Percentiles rank a stretch among this genome's conserved stretches.
Evolutionary conservation across 106 monocot species (phyloP).

Genomic region (Iris macrosiphon): DNA sequence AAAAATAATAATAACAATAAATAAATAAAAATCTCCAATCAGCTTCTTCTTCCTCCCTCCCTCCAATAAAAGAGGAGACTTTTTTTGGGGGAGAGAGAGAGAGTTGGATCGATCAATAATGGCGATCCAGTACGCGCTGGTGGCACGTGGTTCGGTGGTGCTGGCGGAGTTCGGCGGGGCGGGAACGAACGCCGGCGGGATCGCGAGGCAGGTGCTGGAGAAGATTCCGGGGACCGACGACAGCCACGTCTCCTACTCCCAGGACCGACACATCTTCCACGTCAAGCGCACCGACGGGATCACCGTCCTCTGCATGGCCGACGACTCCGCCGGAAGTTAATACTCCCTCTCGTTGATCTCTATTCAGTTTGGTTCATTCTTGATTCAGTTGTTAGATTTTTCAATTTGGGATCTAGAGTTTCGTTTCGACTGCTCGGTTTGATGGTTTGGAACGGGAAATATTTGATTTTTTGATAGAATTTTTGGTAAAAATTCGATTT

Average conservation of each 20-base stretch:
- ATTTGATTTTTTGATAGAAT: too few species aligned
- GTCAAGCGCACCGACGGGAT: slow-evolving; percentile 96
- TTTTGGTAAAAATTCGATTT: too few species aligned
- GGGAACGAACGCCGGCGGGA: slow-evolving; percentile 45
- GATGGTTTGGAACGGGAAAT: too few species aligned
- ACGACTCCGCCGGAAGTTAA: slow-evolving; percentile 87
- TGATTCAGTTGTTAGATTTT: too few species aligned
- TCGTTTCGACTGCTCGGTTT: not conserved
- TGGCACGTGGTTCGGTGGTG: slow-evolving; percentile 82
- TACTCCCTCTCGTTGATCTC: not conserved
- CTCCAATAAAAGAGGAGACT: not conserved
- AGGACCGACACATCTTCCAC: slow-evolving; percentile 90
- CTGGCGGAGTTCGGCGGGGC: slow-evolving; percentile 63
- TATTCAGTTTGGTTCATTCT: not conserved
- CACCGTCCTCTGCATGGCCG: slow-evolving; percentile 97
- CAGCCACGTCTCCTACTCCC: slow-evolving; percentile 89
- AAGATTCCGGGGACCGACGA: slow-evolving; percentile 64
- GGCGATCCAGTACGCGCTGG: slow-evolving; percentile 71
- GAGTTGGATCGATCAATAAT: slow-evolving; percentile 12
- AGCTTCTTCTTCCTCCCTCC: not conserved
- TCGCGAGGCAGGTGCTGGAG: slow-evolving; percentile 88
- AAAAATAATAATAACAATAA: too few species aligned
- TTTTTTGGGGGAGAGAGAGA: slow-evolving; percentile 1
- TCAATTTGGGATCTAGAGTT: not conserved
- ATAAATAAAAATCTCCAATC: too few species aligned